These are phyloP conservation scores for Cenchrus americanus DNA, from an alignment of 176 grass and related monocot species.

Conservation along the genomic window DNA sequence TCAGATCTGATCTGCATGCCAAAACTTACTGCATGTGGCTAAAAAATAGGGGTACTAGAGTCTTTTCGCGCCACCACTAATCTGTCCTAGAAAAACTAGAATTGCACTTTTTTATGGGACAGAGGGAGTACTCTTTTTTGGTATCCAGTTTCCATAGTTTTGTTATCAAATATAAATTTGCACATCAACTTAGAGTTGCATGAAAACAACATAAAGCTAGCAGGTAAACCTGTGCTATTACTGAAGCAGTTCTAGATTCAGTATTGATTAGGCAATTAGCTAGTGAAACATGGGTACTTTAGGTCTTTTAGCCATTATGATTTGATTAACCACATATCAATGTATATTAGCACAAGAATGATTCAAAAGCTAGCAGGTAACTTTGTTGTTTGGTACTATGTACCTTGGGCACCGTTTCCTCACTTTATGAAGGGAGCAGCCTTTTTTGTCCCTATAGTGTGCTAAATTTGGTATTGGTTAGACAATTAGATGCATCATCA, in stretches of 20 bases:
- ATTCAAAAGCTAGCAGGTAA: not conserved
- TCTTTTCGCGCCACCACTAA: too few species aligned
- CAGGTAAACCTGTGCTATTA: conserved; percentile 9
- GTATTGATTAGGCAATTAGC: conserved; percentile 8
- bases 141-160: not conserved
- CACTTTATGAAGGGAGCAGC: not conserved
- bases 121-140: too few species aligned
- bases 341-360: not conserved
- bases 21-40: too few species aligned
- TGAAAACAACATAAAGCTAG: not conserved
- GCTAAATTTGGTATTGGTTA: not conserved
- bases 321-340: conserved; percentile 1
- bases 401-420: not conserved
- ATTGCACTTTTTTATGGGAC: too few species aligned
- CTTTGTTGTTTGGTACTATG: not conserved
- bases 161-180: conserved; percentile 1
- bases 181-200: conserved; percentile 15
- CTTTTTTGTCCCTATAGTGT: not conserved
- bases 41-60: too few species aligned
- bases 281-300: not conserved
- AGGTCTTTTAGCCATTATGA: conserved; percentile 9
- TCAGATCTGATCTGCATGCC: too few species aligned
- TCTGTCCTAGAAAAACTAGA: too few species aligned
- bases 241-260: conserved; percentile 22
- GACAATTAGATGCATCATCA: not conserved